Conservation (phyloP, 495 filamentous ascomycete species). For the Lasiosphaeria miniovina region DNA sequence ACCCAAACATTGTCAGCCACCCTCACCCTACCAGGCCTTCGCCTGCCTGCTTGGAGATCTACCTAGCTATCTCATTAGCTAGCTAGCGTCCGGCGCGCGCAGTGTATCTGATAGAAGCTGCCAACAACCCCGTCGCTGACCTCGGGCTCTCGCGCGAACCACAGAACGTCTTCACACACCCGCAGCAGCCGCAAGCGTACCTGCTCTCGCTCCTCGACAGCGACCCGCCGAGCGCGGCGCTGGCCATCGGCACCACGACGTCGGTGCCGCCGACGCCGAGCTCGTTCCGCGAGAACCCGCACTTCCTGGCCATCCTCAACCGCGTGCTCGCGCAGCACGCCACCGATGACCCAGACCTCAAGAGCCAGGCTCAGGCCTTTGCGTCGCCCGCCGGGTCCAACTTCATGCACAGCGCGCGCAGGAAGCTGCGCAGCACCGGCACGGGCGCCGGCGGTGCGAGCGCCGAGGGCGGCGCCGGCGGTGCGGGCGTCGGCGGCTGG, state of each 20-base stretch:
- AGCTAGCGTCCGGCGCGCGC: too few species aligned
- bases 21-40: background rate
- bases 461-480: conserved; percentile 77
- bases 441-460: conserved; percentile 72
- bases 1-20: conserved; percentile 46
- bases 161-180: conserved; percentile 70
- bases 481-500: conserved; percentile 79
- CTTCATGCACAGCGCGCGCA: conserved; percentile 21
- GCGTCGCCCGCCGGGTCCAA: conserved; percentile 71
- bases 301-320: conserved; percentile 73
- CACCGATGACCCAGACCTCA: conserved; percentile 64
- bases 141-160: background rate
- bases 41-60: too few species aligned
- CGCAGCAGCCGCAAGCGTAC: conserved; percentile 41
- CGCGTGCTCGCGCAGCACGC: conserved; percentile 69
- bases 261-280: conserved; percentile 72
- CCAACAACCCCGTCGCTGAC: too few species aligned
- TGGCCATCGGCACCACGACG: conserved; percentile 75
- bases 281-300: conserved; percentile 71
- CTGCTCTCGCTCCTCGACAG: conserved; percentile 75
- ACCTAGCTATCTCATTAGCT: too few species aligned
- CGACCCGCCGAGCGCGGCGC: conserved; percentile 59
- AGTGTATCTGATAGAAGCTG: too few species aligned
- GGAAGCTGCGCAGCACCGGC: conserved; percentile 36
- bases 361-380: conserved; percentile 74